Conservation (phyloP, 1,284 basidiomycete genomes). For the Pascua sp. region DNA sequence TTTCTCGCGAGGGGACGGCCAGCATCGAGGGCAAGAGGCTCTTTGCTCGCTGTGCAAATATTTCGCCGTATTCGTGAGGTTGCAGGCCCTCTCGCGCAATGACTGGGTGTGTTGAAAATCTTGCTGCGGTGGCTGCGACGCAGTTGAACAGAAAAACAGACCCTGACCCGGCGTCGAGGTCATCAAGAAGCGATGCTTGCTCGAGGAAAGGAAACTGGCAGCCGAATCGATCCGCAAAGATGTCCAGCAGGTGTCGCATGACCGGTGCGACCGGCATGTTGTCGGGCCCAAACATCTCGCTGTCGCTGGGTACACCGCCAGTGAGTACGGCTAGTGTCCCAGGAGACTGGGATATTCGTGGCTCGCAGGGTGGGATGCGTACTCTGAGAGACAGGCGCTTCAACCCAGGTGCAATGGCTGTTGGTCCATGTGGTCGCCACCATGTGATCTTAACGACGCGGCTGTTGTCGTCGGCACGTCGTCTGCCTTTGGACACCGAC, state of each 20-base stretch:
- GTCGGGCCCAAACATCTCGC: conserved; percentile 14
- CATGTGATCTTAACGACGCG: conserved; percentile 32
- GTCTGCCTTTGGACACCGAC: no score
- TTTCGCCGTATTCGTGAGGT: conserved; percentile 12
- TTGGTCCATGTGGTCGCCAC: conserved; percentile 36
- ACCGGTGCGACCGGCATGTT: conserved; percentile 17
- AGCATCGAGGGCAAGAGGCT: conserved; percentile 27
- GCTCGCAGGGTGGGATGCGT: conserved; percentile 10
- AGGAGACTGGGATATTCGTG: no score
- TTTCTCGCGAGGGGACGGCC: conserved; percentile 27
- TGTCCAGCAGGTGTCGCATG: conserved; percentile 25
- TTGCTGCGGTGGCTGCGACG: conserved; percentile 24
- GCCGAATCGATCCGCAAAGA: conserved; percentile 26
- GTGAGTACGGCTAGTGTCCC: background rate
- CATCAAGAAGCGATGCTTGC: conserved; percentile 1
- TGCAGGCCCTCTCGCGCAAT: conserved; percentile 18
- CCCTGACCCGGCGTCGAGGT: conserved; percentile 15
- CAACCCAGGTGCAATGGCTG: conserved; percentile 28
- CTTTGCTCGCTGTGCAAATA: conserved; percentile 17
- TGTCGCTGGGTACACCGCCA: background rate
- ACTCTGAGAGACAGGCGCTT: conserved; percentile 32
- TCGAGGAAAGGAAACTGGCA: conserved; percentile 25
- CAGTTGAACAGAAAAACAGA: conserved; percentile 25
- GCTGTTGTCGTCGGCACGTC: background rate
- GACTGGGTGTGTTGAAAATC: conserved; percentile 29